A percentile compares a stretch with the other conserved stretches of the same genome.
Evolutionary conservation across 352 stramenopile genomes (phyloP).

Genomic region (Pythium dissimile): DNA sequence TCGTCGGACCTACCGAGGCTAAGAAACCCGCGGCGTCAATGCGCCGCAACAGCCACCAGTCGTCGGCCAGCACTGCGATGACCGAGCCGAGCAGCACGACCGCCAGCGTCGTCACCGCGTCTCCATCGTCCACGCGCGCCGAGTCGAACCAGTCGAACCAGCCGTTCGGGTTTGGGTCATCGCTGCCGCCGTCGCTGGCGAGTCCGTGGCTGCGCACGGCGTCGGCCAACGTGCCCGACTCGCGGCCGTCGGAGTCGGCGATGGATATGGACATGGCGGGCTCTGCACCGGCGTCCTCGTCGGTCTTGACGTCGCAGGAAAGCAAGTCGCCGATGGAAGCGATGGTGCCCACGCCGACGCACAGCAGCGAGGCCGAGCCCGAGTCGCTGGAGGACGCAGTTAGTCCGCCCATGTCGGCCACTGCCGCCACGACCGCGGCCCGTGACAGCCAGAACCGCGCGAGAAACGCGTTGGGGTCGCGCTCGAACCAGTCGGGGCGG

Average conservation of each 20-base stretch:
- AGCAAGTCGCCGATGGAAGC: not conserved
- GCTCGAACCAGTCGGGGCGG: conserved; percentile 14
- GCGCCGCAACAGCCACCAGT: conserved; percentile 21
- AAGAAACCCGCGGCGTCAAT: conserved; percentile 3
- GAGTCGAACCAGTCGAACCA: conserved; percentile 10
- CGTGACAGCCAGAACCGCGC: conserved; percentile 4
- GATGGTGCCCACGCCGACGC: not conserved
- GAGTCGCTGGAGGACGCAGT: conserved; percentile 6
- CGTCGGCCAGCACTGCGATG: conserved; percentile 14
- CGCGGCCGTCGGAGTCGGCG: not conserved
- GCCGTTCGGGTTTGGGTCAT: conserved; percentile 4
- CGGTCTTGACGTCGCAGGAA: conserved; percentile 9
- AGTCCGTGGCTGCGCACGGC: conserved; percentile 12
- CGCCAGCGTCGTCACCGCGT: conserved; percentile 21
- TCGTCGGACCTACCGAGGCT: not conserved
- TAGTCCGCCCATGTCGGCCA: conserved; percentile 8
- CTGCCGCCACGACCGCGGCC: conserved; percentile 1
- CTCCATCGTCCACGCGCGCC: conserved; percentile 13
- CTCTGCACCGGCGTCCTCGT: conserved; percentile 20
- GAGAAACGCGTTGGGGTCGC: conserved; percentile 2
- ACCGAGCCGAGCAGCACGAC: conserved; percentile 21
- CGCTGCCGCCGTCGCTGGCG: conserved; percentile 8
- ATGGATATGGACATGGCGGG: conserved; percentile 9
- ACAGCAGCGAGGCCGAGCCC: conserved; percentile 1
- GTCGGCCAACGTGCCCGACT: not conserved